These are phyloP conservation scores for Linderina pennispora DNA, from an alignment of 192 early-diverging fungal species.

Conservation along the genomic window DNA sequence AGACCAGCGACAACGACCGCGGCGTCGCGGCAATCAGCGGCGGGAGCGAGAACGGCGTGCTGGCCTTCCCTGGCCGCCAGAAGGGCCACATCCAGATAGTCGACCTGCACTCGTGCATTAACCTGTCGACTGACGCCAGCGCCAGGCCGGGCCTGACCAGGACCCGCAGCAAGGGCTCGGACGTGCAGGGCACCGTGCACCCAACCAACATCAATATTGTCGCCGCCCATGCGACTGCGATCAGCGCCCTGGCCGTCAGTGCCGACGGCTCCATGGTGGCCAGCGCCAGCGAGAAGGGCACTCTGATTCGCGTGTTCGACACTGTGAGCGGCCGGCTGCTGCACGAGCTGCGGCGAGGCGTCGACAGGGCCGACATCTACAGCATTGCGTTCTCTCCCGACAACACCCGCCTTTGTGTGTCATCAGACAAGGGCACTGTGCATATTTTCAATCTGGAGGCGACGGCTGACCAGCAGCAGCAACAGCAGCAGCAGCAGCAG, in stretches of 20 bases:
- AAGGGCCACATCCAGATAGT: conserved; percentile 84
- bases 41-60: conserved; percentile 56
- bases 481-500: conserved; percentile 10
- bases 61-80: conserved; percentile 79
- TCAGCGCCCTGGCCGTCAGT: conserved; percentile 76
- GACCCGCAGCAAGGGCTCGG: conserved; percentile 34
- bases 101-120: conserved; percentile 58
- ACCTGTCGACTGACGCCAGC: conserved; percentile 1
- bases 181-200: conserved; percentile 28
- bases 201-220: conserved; percentile 71
- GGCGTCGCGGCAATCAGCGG: conserved; percentile 66
- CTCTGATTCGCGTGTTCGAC: conserved; percentile 86
- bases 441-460: conserved; percentile 87
- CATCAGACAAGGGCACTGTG: conserved; percentile 88
- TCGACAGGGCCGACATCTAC: conserved; percentile 84
- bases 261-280: conserved; percentile 73
- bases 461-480: conserved; percentile 9
- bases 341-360: conserved; percentile 82
- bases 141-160: conserved; percentile 6
- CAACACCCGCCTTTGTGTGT: conserved; percentile 71
- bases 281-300: conserved; percentile 84
- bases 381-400: conserved; percentile 82
- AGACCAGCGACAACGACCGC: conserved; percentile 74
- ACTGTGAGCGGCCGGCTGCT: conserved; percentile 63
- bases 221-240: conserved; percentile 69